Evolutionary conservation across 2,329 filamentous ascomycete genomes (phyloP), one percentile per base, ranked within the genome.

Genomic region (Ophiostoma triangulosporum): DNA sequence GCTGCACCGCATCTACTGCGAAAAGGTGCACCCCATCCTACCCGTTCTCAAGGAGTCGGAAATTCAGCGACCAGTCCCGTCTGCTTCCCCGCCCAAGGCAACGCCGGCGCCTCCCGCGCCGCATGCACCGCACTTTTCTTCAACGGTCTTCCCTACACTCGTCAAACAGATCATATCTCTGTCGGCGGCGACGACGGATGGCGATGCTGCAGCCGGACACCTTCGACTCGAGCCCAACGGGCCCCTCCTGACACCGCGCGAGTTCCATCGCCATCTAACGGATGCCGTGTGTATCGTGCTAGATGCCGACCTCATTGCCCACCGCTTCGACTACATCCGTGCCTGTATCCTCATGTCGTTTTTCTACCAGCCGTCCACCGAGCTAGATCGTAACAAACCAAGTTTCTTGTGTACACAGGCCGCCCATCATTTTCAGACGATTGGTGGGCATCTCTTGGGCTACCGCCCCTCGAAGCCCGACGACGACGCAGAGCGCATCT

Each of bases 401-500:
- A 72, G 77, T 1, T 71, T 78, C 27, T 63, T 80, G 2, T 74
- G 73, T 27, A 71, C 70, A 7, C 70, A 73, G 17, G 78, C 78
- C 1, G 70, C 79, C 8, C 77, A 81, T 52, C 75, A 81, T 54
- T 70, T 75, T 36, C 73, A 80, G 38, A 80, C 76, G 0, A 64
- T 81, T 0, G 73, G 78, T 1, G 61, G 81, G 17, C 79, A 83
- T 53, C 68, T 82, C 0, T 57, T 70, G 0, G 66, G 67, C 3
- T 65, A 60, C 55, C 57, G 57, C 14, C 55, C 57, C 1, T 57
- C 57, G 68, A 70, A 52, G 64, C 49, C 68, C 60, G 22, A 66
- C 9, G 67, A 71, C 40, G 69, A 72, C 26, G 64, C 72, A 2
- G 72, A 75, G 52, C 71, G 68, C 2, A 59, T 81, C 2, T 79